A percentile compares a stretch with the other conserved stretches of the same genome.
phyloP scores from a whole-genome alignment of 2,329 filamentous ascomycete genomes.

The Cercospora zeina region DNA sequence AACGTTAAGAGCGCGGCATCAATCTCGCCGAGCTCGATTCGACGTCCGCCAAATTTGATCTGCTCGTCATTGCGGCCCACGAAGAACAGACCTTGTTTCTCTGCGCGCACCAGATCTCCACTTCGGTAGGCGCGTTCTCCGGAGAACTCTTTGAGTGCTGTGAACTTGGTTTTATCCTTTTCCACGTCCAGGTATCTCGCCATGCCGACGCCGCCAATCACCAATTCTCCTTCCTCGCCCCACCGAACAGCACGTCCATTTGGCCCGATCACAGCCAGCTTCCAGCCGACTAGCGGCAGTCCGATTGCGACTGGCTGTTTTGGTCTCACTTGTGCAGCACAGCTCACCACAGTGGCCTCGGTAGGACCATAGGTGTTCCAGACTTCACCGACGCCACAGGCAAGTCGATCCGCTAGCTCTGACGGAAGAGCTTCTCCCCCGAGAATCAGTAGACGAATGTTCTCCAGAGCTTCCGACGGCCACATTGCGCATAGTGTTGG shows the following conservation, averaged over 20 bases:
- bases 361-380: slow-evolving; percentile 15
- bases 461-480: background rate
- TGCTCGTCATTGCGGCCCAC: slow-evolving; percentile 18
- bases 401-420: slow-evolving; percentile 7
- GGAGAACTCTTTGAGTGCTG: background rate
- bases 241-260: slow-evolving; percentile 12
- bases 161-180: slow-evolving; percentile 20
- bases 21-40: slow-evolving; percentile 20
- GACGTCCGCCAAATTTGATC: slow-evolving; percentile 16
- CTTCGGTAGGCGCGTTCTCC: slow-evolving; percentile 16
- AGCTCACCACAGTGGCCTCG: slow-evolving; percentile 11
- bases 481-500: slow-evolving; percentile 9
- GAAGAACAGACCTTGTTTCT: slow-evolving; percentile 1
- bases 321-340: slow-evolving; percentile 4
- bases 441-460: slow-evolving; percentile 9
- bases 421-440: slow-evolving; percentile 10
- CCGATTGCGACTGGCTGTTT: slow-evolving; percentile 12
- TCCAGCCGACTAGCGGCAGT: slow-evolving; percentile 15
- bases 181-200: slow-evolving; percentile 18
- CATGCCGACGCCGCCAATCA: slow-evolving; percentile 18
- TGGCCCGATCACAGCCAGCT: slow-evolving; percentile 11
- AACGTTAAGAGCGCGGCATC: slow-evolving; percentile 10
- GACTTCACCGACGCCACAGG: slow-evolving; percentile 1
- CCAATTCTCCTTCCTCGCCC: slow-evolving; percentile 17
- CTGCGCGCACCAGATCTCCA: slow-evolving; percentile 10